Evolutionary conservation across 495 filamentous ascomycete species (phyloP).

Genomic region (Penicillium odoratum): DNA sequence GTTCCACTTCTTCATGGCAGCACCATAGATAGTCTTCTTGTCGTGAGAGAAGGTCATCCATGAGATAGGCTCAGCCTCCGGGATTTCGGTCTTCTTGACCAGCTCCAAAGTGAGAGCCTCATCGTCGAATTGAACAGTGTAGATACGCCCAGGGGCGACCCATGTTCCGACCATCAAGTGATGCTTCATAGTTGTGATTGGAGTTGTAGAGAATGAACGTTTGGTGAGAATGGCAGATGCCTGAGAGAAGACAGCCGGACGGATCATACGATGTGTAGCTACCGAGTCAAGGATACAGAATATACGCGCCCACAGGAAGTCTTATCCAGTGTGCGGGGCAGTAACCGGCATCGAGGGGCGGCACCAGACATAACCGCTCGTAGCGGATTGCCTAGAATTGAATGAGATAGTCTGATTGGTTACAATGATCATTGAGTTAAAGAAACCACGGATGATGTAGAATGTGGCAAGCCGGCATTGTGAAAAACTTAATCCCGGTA

Average conservation of each 20-base stretch:
- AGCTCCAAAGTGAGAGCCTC: slow-evolving; percentile 67
- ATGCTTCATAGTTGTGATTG: slow-evolving; percentile 61
- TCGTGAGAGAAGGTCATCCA: slow-evolving; percentile 88
- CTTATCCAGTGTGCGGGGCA: slow-evolving; percentile 18
- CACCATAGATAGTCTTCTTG: slow-evolving; percentile 81
- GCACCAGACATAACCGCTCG: slow-evolving; percentile 12
- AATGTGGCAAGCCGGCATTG: slow-evolving; percentile 14
- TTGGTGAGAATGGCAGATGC: slow-evolving; percentile 8
- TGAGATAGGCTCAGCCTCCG: slow-evolving; percentile 78
- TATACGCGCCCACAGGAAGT: slow-evolving; percentile 13
- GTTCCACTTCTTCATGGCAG: slow-evolving; percentile 87
- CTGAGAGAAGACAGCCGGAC: slow-evolving; percentile 5
- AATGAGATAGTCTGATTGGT: neutral
- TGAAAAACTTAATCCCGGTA: slow-evolving; percentile 13
- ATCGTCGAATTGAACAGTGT: slow-evolving; percentile 81
- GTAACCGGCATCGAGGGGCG: slow-evolving; percentile 19
- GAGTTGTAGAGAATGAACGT: slow-evolving; percentile 19
- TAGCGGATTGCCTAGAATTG: slow-evolving; percentile 8
- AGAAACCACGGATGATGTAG: neutral
- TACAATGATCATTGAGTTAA: slow-evolving; percentile 2
- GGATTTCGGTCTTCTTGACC: slow-evolving; percentile 76
- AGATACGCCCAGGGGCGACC: slow-evolving; percentile 82
- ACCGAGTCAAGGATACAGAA: slow-evolving; percentile 24
- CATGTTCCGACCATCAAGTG: slow-evolving; percentile 84
- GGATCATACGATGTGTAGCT: slow-evolving; percentile 18